Percentiles rank a stretch among this genome's conserved stretches.
Evolutionary conservation across 139 green algal species (phyloP).

Genomic region (Picochlorum costavermella): DNA sequence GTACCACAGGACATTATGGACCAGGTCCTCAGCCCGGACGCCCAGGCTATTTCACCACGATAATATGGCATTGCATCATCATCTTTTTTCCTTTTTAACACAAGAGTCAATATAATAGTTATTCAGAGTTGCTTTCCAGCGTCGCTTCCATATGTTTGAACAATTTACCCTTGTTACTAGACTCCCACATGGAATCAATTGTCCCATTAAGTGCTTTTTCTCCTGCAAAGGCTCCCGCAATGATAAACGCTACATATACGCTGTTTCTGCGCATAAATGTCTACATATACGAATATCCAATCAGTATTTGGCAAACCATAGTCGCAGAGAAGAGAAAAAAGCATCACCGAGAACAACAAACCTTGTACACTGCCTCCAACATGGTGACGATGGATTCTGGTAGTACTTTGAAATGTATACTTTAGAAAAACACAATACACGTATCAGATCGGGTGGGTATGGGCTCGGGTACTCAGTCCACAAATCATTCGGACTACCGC

Average conservation of each 20-base stretch:
- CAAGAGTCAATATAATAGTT: not conserved
- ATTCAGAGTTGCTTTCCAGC: not conserved
- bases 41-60: not conserved
- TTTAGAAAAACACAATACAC: no score
- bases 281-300: slow-evolving; percentile 11
- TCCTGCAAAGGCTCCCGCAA: slow-evolving; percentile 27
- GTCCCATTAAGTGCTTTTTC: slow-evolving; percentile 26
- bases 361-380: slow-evolving; percentile 13
- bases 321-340: not conserved
- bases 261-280: slow-evolving; percentile 30
- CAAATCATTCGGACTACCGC: no score
- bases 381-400: not conserved
- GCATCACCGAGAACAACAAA: slow-evolving; percentile 3
- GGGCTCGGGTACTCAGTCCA: no score
- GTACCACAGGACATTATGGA: not conserved
- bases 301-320: not conserved
- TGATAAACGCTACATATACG: slow-evolving; percentile 30
- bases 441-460: no score
- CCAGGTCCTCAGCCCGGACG: not conserved
- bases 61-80: not conserved
- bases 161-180: slow-evolving; percentile 36
- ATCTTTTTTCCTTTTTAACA: not conserved
- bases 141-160: slow-evolving; percentile 26
- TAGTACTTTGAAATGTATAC: no score
- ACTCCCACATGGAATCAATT: slow-evolving; percentile 29